Evolutionary conservation across 331 rosid species (phyloP), one percentile per base, ranked within the genome.

Genomic region (Phaseolus coccineus): DNA sequence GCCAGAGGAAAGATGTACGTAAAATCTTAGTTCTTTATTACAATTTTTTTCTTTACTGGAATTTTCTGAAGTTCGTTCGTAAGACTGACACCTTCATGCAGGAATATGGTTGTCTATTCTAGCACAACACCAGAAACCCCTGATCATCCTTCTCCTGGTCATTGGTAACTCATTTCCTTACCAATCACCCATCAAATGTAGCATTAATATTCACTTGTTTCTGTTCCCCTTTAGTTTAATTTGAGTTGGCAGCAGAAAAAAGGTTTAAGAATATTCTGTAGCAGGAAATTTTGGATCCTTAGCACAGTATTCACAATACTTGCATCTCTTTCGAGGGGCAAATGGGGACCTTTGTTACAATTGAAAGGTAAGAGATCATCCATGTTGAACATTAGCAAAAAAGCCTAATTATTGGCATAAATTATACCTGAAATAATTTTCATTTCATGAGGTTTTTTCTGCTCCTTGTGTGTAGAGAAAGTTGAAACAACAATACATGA

Each of bases 271-370:
- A 19, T n/a, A 14, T 51, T 77, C 69, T 52, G 64, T 46, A 0
- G 58, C 90, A 90, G 98, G 91, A 89, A 85, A 39, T 0, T 56
- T 33, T 86, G 96, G 96, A n/a, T 86, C 10, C 9, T 87, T 40
- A 90, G 97, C 57, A 10, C 87, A 13, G 37, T 87, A 35, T 16
- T 85, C 24, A 31, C 93, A 5, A 68, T 84, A 33, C 71, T 86
- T 51, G 4, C 87, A 27, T 85, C 92, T 33, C 85, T 88, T 59
- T 31, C 84, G 57, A 77, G 44, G 78, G 91, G 81, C n/a, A 91
- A 86, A 83, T 82, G 88, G 92, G 85, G 67, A 30, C 88, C 94
- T 10, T 79, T 91, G 13, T 83, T 84, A 19, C 77, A 3, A 31
- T n/a, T 91, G 15, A 85, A 75, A 66, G 74, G 98, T 90, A 69